A percentile compares a stretch with the other conserved stretches of the same genome.
Evolutionary conservation across 1,139 yeast genomes (phyloP).

Genomic region (Zygoascus sp.): DNA sequence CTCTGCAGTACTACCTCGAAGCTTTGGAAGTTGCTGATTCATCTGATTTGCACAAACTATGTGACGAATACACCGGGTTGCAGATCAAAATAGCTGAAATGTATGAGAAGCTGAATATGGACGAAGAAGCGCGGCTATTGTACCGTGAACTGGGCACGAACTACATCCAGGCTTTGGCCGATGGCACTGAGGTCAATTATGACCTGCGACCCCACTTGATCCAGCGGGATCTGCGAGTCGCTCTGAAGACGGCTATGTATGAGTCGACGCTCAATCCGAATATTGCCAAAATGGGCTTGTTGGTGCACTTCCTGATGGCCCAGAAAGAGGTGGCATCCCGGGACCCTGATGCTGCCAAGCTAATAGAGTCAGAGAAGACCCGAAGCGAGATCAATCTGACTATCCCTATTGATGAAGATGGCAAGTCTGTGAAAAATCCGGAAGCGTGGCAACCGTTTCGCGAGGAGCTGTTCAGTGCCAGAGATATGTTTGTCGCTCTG

Average conservation of each 20-base stretch:
- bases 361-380: slow-evolving; percentile 23
- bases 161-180: slow-evolving; percentile 52
- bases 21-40: slow-evolving; percentile 45
- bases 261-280: slow-evolving; percentile 46
- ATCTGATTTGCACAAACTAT: slow-evolving; percentile 49
- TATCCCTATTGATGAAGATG: slow-evolving; percentile 19
- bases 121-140: slow-evolving; percentile 57
- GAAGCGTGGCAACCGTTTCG: slow-evolving; percentile 61
- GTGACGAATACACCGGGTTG: slow-evolving; percentile 77
- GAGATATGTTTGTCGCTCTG: slow-evolving; percentile 65
- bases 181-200: slow-evolving; percentile 34
- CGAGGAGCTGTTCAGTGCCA: slow-evolving; percentile 69
- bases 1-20: slow-evolving; percentile 62
- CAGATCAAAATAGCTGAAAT: slow-evolving; percentile 83
- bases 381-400: slow-evolving; percentile 17
- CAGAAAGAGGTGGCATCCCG: slow-evolving; percentile 51
- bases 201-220: slow-evolving; percentile 50
- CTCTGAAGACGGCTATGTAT: slow-evolving; percentile 61
- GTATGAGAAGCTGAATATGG: slow-evolving; percentile 63
- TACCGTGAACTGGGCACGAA: slow-evolving; percentile 65
- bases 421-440: slow-evolving; percentile 17
- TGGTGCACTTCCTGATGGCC: slow-evolving; percentile 62
- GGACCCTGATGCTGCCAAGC: slow-evolving; percentile 26
- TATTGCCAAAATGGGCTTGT: slow-evolving; percentile 53
- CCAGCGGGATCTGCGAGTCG: slow-evolving; percentile 66